These are phyloP conservation scores for Moesziomyces globuligerus DNA, from an alignment of 1,284 basidiomycete genomes.

Conservation along the genomic window DNA sequence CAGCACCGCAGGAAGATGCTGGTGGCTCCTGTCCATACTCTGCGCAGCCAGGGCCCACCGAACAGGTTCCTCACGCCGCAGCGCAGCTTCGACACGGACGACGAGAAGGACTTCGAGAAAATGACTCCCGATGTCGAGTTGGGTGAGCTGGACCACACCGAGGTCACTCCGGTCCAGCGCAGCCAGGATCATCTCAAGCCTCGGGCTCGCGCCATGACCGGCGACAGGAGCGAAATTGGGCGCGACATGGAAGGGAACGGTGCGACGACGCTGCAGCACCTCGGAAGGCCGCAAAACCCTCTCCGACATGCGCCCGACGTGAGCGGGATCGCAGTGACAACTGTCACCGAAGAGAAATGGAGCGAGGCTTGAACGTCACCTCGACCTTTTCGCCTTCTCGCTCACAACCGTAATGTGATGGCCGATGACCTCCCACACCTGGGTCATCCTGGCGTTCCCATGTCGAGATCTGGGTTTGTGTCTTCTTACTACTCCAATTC, in stretches of 20 bases:
- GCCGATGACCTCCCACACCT: too few species aligned
- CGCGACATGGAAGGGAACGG: background rate
- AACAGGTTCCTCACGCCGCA: constrained; percentile 28
- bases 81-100: constrained; percentile 30
- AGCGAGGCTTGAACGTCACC: constrained; percentile 3
- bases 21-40: constrained; percentile 6
- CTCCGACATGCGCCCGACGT: constrained; percentile 21
- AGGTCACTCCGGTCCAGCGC: constrained; percentile 12
- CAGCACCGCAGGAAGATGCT: constrained; percentile 6
- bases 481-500: too few species aligned
- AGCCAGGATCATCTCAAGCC: constrained; percentile 7
- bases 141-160: constrained; percentile 12
- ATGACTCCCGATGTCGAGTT: constrained; percentile 13
- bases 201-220: constrained; percentile 1
- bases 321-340: constrained; percentile 25
- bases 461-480: too few species aligned
- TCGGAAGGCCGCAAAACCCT: constrained; percentile 12
- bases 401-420: too few species aligned
- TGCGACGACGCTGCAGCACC: background rate
- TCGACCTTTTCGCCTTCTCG: background rate
- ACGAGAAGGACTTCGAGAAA: constrained; percentile 14
- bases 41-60: constrained; percentile 20
- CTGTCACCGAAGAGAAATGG: constrained; percentile 29
- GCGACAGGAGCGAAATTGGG: background rate
- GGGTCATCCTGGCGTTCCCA: too few species aligned